These are phyloP conservation scores for Stagonosporopsis chrysanthemi DNA, from an alignment of 2,329 filamentous ascomycete species.

Conservation along the genomic window DNA sequence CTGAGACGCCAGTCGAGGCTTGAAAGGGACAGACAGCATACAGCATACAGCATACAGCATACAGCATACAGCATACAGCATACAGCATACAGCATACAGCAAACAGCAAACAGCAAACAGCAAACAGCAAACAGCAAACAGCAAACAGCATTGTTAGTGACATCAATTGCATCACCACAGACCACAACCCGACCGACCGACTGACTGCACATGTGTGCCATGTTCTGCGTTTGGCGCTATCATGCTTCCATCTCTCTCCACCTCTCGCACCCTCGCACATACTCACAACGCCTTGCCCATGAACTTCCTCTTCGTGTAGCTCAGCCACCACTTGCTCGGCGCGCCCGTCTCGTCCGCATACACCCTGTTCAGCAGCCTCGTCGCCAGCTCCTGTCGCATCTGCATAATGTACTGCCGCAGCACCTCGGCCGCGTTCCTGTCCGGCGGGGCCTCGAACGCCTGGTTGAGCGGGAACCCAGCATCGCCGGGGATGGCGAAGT, in stretches of 20 bases:
- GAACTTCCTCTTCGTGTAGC: constrained; percentile 98
- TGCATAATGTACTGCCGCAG: constrained; percentile 90
- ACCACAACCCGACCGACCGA: too few relatives aligned
- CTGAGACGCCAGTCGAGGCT: constrained; percentile 4
- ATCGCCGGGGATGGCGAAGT: constrained; percentile 95
- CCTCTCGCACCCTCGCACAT: background rate
- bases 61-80: too few relatives aligned
- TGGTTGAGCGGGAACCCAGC: constrained; percentile 93
- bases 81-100: too few relatives aligned
- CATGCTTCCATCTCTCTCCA: background rate
- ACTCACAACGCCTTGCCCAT: constrained; percentile 79
- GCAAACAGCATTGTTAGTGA: too few relatives aligned
- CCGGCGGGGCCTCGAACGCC: constrained; percentile 88
- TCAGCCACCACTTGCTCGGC: constrained; percentile 91
- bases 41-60: too few relatives aligned
- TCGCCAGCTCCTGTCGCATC: constrained; percentile 89
- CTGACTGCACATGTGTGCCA: too few relatives aligned
- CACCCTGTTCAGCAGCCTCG: constrained; percentile 81
- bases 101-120: too few relatives aligned
- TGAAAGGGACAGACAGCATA: background rate
- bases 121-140: too few relatives aligned
- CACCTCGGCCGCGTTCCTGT: constrained; percentile 87
- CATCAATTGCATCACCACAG: too few relatives aligned
- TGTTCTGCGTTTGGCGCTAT: too few relatives aligned
- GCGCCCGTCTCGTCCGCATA: constrained; percentile 74